Evolutionary conservation across 495 filamentous ascomycete species (phyloP).

Genomic region (Evernia prunastri): DNA sequence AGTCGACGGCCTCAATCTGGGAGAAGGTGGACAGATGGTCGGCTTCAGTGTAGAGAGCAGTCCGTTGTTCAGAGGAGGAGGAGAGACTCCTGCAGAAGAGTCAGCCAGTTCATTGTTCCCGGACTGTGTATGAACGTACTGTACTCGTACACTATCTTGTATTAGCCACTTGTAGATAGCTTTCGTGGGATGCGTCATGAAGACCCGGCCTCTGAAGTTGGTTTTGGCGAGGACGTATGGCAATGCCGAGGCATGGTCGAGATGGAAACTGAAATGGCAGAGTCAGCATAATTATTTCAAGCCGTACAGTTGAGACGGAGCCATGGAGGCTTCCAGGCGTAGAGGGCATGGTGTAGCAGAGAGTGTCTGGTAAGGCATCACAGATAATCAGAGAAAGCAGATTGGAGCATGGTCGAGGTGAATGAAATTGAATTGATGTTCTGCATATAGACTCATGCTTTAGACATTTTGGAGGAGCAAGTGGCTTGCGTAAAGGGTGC

Average conservation of each 20-base stretch:
- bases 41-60: conserved; percentile 84
- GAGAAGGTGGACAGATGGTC: conserved; percentile 91
- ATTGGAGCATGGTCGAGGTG: conserved; percentile 1
- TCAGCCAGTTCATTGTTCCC: conserved; percentile 5
- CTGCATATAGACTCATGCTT: conserved; percentile 16
- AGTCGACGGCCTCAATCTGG: conserved; percentile 93
- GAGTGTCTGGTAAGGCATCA: not conserved
- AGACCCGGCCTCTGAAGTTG: conserved; percentile 91
- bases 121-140: conserved; percentile 31
- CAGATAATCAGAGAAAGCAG: not conserved
- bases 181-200: conserved; percentile 98
- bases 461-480: not conserved
- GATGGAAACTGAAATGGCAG: conserved; percentile 67
- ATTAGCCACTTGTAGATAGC: conserved; percentile 99
- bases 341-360: not conserved
- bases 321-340: conserved; percentile 1
- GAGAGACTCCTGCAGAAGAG: conserved; percentile 54
- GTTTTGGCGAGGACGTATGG: conserved; percentile 97
- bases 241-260: conserved; percentile 93
- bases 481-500: not conserved
- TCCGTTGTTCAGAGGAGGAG: conserved; percentile 61
- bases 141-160: conserved; percentile 88
- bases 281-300: conserved; percentile 14
- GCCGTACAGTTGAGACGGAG: conserved; percentile 21
- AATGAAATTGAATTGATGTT: conserved; percentile 18